Base-by-base conservation (phyloP, 192 early-diverging fungal species). In the Endogone sp. region DNA sequence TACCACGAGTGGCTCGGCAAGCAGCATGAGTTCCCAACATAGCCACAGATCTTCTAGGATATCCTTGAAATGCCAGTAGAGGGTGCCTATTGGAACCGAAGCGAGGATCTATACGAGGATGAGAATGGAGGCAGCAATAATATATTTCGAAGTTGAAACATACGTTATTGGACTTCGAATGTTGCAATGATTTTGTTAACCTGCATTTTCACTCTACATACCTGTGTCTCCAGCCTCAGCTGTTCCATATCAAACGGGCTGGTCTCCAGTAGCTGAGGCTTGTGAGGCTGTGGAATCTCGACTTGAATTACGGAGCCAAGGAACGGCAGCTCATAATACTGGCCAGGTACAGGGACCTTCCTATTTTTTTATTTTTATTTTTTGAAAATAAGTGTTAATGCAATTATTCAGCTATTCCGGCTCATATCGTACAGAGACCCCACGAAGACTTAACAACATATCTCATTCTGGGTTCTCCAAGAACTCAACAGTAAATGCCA, bases 1-100 rank as follows among this genome's bases (percentile, higher is more conserved):
- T 6, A 99, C 93, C 55, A 96, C 85, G 22, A 99, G 79, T 25
- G 94, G 88, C 75, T 98, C 94, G 27, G 89, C 95, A 29, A 98
- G 76, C 21, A 96, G 79, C 85, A 99, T 91, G 67, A 98, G 81
- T 81, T 99, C 97, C 95, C 95, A 99, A 63, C 91, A 88, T 60
- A 88, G 74, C 94, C 95, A 98, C 66, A 96, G 70, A 69, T 93
- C 87, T 27, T 90, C 91, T 23, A 95, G 79, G 30, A 92, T 75
- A 79, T 84, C 90, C 67, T 83, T 87, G 75, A 93, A 97, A 83
- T 82, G 91, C 67, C 81, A 87, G 61, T 90, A 93, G 79, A 88
- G 87, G 66, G 78, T 90, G 65, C 81, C 90, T 61, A 71, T 88
- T 24, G 88, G 85, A 27, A 89, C 77, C 31, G 84, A 89, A 6